Conservation (phyloP, 2,329 filamentous ascomycete genomes). For the Thielaviopsis euricoi region DNA sequence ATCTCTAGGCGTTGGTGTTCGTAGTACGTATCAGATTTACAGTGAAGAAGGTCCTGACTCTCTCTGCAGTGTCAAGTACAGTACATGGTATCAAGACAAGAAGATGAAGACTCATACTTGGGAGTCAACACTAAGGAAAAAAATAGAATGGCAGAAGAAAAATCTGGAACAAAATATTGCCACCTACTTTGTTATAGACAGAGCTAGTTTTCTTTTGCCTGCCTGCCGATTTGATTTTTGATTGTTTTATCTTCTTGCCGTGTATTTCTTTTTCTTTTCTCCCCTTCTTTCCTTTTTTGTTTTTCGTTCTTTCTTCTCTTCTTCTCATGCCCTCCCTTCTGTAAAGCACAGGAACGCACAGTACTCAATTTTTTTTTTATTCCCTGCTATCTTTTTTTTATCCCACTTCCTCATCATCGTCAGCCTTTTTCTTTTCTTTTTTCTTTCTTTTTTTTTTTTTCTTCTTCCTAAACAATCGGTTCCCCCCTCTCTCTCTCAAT, state of each 20-base stretch:
- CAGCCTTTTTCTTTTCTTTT: conserved; percentile 11
- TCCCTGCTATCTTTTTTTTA: background rate
- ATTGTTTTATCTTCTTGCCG: background rate
- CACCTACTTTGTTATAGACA: background rate
- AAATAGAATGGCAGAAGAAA: background rate
- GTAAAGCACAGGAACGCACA: no score
- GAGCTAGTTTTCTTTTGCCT: background rate
- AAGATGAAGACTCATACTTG: background rate
- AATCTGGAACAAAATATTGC: background rate
- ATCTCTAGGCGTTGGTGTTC: no score
- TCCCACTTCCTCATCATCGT: conserved; percentile 1
- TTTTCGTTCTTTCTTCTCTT: conserved; percentile 3
- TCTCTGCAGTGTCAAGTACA: no score
- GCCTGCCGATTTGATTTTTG: background rate
- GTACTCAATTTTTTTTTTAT: background rate
- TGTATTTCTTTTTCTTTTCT: conserved; percentile 4
- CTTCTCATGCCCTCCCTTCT: conserved; percentile 7
- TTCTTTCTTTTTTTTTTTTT: conserved; percentile 12
- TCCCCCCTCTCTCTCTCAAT: background rate
- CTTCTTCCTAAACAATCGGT: background rate
- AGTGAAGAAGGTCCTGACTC: no score
- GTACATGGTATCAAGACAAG: background rate
- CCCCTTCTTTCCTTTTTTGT: conserved; percentile 3
- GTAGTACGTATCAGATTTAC: no score
- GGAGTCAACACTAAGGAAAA: background rate